Evolutionary conservation across 164 flowering plant genomes (phyloP).

Genomic region (Dillenia suffruticosa): DNA sequence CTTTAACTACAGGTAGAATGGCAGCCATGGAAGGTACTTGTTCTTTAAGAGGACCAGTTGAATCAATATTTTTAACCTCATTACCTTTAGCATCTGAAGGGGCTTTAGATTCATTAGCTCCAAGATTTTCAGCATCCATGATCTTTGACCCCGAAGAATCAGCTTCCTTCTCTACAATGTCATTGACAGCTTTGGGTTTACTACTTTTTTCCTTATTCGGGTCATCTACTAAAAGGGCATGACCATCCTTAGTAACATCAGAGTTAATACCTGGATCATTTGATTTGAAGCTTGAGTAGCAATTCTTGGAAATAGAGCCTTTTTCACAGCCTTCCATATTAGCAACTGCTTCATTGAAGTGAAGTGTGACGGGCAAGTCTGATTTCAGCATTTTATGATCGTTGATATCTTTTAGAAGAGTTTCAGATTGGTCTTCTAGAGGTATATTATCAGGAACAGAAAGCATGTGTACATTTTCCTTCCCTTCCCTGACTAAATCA

Average conservation of each 20-base stretch:
- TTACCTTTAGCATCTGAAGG: slow-evolving; percentile 1
- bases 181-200: slow-evolving; percentile 8
- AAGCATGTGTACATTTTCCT: slow-evolving; percentile 12
- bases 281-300: slow-evolving; percentile 4
- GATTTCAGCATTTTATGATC: slow-evolving; percentile 17
- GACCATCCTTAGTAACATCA: slow-evolving; percentile 7
- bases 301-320: slow-evolving; percentile 7
- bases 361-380: slow-evolving; percentile 4
- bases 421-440: slow-evolving; percentile 17
- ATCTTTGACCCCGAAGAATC: slow-evolving; percentile 13
- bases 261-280: slow-evolving; percentile 6
- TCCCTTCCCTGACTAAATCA: slow-evolving; percentile 6
- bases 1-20: background rate
- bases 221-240: slow-evolving; percentile 10
- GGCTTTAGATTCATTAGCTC: slow-evolving; percentile 7
- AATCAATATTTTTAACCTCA: slow-evolving; percentile 7
- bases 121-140: background rate
- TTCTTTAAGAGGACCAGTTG: slow-evolving; percentile 12
- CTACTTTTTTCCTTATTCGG: slow-evolving; percentile 4
- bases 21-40: slow-evolving; percentile 10
- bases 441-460: slow-evolving; percentile 21
- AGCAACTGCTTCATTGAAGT: slow-evolving; percentile 8
- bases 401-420: slow-evolving; percentile 21
- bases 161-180: slow-evolving; percentile 7
- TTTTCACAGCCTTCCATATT: slow-evolving; percentile 8